A percentile compares a stretch with the other conserved stretches of the same genome.
These are phyloP conservation scores for Cenococcum geophilum DNA, from an alignment of 495 filamentous ascomycete genomes.

Conservation along the genomic window DNA sequence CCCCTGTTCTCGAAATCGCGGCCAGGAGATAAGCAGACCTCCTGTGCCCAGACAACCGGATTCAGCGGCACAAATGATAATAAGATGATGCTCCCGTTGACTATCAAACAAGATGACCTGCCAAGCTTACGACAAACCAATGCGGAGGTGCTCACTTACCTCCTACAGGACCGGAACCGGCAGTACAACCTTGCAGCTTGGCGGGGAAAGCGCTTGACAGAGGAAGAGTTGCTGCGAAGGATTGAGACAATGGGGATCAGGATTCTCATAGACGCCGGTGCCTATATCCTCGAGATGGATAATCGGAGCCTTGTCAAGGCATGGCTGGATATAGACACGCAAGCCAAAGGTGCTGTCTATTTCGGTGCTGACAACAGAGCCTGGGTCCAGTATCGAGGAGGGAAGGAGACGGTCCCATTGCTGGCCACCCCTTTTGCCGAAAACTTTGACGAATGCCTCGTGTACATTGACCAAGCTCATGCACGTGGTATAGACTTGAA, in stretches of 20 bases:
- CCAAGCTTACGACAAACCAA: conserved; percentile 44
- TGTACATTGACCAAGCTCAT: conserved; percentile 68
- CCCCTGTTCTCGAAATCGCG: conserved; percentile 41
- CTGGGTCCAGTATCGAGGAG: conserved; percentile 42
- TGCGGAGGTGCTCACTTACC: conserved; percentile 48
- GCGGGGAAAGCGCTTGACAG: conserved; percentile 35
- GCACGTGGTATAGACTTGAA: conserved; percentile 66
- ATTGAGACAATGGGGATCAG: conserved; percentile 34
- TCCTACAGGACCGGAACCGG: conserved; percentile 43
- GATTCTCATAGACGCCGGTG: conserved; percentile 49
- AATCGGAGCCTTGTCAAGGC: conserved; percentile 39
- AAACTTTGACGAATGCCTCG: conserved; percentile 55
- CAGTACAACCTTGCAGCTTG: conserved; percentile 37
- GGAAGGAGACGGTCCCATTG: conserved; percentile 38
- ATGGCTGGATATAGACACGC: conserved; percentile 42
- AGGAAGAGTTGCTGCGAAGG: conserved; percentile 37
- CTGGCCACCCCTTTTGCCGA: conserved; percentile 53
- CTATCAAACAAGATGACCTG: conserved; percentile 48
- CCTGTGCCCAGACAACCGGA: conserved; percentile 42
- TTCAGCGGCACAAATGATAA: conserved; percentile 54
- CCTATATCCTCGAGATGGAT: conserved; percentile 45
- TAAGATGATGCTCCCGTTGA: conserved; percentile 45
- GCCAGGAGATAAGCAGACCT: conserved; percentile 36
- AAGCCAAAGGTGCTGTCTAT: conserved; percentile 42
- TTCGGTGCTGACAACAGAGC: conserved; percentile 42